These are phyloP conservation scores for Lignosus rhinocerotis DNA, from an alignment of 1,284 basidiomycete genomes.

Conservation along the genomic window DNA sequence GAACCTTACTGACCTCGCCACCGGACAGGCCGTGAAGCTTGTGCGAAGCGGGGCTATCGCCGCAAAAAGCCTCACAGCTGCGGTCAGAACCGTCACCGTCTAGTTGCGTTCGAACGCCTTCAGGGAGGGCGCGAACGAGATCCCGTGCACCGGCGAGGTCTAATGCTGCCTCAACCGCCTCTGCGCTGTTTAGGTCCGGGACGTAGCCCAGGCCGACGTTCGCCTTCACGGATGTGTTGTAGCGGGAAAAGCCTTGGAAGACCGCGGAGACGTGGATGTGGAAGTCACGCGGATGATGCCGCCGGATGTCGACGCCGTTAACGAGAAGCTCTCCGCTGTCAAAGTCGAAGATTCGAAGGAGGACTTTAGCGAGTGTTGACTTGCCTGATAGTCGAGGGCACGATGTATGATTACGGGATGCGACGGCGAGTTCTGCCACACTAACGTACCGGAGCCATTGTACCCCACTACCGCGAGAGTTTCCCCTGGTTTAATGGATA, in stretches of 20 bases:
- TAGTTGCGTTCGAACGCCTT: conserved; percentile 65
- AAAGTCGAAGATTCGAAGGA: conserved; percentile 76
- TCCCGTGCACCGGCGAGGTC: conserved; percentile 64
- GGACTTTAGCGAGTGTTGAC: conserved; percentile 77
- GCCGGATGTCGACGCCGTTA: conserved; percentile 67
- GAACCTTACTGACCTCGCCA: conserved; percentile 58
- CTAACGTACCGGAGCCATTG: conserved; percentile 69
- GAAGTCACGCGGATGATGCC: conserved; percentile 63
- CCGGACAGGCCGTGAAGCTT: conserved; percentile 70
- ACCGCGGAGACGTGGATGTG: conserved; percentile 75
- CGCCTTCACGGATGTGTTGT: conserved; percentile 69
- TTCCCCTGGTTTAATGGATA: conserved; percentile 71
- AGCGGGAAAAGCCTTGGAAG: conserved; percentile 82
- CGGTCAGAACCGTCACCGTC: conserved; percentile 60
- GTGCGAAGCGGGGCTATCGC: conserved; percentile 29
- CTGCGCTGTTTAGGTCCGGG: conserved; percentile 49
- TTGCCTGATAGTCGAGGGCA: conserved; percentile 51
- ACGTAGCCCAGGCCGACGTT: conserved; percentile 80
- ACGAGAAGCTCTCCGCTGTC: conserved; percentile 63
- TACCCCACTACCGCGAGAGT: conserved; percentile 81
- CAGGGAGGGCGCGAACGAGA: conserved; percentile 62
- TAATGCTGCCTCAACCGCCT: conserved; percentile 61
- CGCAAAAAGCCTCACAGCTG: conserved; percentile 39
- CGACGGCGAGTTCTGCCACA: not conserved
- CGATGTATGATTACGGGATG: not conserved